Base-by-base conservation (phyloP, 192 early-diverging fungal genomes). In the Backusella tuberculispora region DNA sequence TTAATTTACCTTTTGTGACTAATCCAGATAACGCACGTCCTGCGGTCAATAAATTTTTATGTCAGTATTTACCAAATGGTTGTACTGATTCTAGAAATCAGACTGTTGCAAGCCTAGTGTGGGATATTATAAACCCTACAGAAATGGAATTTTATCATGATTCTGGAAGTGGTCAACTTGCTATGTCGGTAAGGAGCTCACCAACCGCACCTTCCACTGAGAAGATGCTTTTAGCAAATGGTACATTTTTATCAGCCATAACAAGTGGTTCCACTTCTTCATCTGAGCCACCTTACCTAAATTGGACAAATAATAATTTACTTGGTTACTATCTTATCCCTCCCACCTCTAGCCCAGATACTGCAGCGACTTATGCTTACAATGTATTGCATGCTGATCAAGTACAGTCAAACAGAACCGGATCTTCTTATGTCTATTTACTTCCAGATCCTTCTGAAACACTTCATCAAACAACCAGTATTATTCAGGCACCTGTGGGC, bases 391-490 rank as follows among this genome's bases (percentile, higher is more conserved):
- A 60, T 26, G 53, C 53, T 12, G 53, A 60, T 60, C 53, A 60
- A 24, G 53, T 60, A 10, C 9, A 60, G 24, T 60, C 53, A 6
- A 60, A 24, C 7, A 12, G 53, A 26, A 60, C 10, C 0, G 53
- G 26, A 3, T 60, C 53, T 12, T 8, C 53, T 4, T 60, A 60
- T 26, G n/a, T 60, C 12, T 60, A 60, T 12, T 19, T 60, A 26
- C 53, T 60, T 60, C 53, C 53, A 26, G 53, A 60, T 9, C 53
- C 53, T 12, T 60, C 53, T 60, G 53, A 60, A 24, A 60, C 53
- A 3, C 24, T 60, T 0, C 53, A 60, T 26, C 53, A 60, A 24
- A 60, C 53, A 0, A 60, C 53, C 53, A 60, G 53, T 5, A 60
- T 60, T 26, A 12, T 60, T 12, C 53, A 60, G 26, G 21, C 53